These are phyloP conservation scores for Aspergillus olivimuriae DNA, from an alignment of 495 filamentous ascomycete genomes.

Conservation along the genomic window DNA sequence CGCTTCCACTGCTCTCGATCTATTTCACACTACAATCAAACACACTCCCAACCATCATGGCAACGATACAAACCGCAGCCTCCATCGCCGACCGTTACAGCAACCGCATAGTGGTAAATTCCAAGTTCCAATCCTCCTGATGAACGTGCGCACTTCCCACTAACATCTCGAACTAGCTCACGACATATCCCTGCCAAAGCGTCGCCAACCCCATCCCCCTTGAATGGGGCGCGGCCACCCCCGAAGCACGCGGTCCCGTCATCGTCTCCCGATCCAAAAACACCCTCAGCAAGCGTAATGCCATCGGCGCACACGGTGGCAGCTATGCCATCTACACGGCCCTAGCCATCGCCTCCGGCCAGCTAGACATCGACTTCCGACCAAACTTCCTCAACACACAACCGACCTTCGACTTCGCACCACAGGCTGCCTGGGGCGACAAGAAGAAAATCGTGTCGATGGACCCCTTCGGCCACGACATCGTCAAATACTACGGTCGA, in stretches of 20 bases:
- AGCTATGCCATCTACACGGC: slow-evolving; percentile 89
- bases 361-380: slow-evolving; percentile 70
- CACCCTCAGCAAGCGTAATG: slow-evolving; percentile 74
- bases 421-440: slow-evolving; percentile 78
- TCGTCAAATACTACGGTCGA: slow-evolving; percentile 14
- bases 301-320: slow-evolving; percentile 75
- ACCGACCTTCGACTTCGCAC: slow-evolving; percentile 72
- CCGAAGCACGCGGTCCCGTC: slow-evolving; percentile 65
- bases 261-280: slow-evolving; percentile 65
- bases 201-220: slow-evolving; percentile 78
- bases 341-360: slow-evolving; percentile 76
- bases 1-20: background rate
- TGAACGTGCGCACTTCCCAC: background rate
- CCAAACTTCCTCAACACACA: slow-evolving; percentile 89
- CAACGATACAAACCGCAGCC: background rate
- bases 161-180: slow-evolving; percentile 32
- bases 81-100: slow-evolving; percentile 1
- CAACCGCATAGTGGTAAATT: slow-evolving; percentile 11
- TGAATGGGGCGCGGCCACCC: slow-evolving; percentile 71
- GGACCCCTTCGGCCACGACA: slow-evolving; percentile 78
- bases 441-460: slow-evolving; percentile 87
- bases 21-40: background rate
- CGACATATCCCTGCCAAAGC: slow-evolving; percentile 80
- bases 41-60: background rate
- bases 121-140: background rate